Conservation (phyloP, 2,329 filamentous ascomycete genomes). For the Colletotrichum lupini region DNA sequence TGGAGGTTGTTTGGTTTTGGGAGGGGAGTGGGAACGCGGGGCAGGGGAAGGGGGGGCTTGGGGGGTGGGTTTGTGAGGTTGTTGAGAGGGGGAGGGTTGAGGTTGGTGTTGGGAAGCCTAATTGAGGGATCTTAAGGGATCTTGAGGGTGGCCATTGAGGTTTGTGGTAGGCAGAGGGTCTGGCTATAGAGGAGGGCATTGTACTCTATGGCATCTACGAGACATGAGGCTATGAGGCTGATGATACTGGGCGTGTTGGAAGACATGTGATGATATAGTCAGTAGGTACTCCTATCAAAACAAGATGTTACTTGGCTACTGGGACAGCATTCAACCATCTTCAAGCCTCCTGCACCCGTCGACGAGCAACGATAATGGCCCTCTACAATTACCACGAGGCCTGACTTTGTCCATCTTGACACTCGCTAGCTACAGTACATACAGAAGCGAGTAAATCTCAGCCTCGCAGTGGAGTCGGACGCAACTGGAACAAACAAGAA, state of each 20-base stretch:
- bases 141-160: neutral
- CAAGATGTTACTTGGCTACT: too few relatives aligned
- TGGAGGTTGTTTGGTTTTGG: conserved; percentile 40
- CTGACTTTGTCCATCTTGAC: too few relatives aligned
- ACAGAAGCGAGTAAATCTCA: too few relatives aligned
- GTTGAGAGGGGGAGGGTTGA: conserved; percentile 7
- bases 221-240: neutral
- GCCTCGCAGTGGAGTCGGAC: neutral
- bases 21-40: neutral
- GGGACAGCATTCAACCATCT: too few relatives aligned
- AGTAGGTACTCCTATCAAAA: too few relatives aligned
- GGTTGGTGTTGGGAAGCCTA: neutral
- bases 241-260: neutral
- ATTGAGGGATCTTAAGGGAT: neutral
- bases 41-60: neutral
- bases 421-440: too few relatives aligned
- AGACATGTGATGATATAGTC: neutral
- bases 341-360: too few relatives aligned
- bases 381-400: too few relatives aligned
- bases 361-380: too few relatives aligned
- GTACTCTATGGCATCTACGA: neutral
- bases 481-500: neutral
- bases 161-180: too few relatives aligned
- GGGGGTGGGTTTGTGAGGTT: conserved; percentile 12
- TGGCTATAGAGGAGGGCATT: neutral